Percentiles rank a stretch among this genome's conserved stretches.
Conservation (phyloP, 352 stramenopile species). For the Pythium monospermum region DNA sequence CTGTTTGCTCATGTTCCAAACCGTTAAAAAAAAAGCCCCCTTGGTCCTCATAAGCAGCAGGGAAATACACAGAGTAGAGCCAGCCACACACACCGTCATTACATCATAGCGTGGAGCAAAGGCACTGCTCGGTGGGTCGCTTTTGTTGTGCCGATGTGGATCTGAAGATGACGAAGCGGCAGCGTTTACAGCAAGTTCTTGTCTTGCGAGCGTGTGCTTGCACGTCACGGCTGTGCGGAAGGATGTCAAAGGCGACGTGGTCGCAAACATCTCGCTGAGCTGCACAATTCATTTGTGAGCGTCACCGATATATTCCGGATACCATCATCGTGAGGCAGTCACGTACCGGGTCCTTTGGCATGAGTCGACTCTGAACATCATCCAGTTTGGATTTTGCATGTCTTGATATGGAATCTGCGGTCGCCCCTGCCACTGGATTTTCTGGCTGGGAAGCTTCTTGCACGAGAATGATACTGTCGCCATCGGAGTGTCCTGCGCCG, state of each 20-base stretch:
- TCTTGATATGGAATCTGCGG: not conserved
- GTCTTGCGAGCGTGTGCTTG: slow-evolving; percentile 57
- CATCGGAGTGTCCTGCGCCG: slow-evolving; percentile 36
- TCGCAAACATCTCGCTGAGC: slow-evolving; percentile 60
- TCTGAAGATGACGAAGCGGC: slow-evolving; percentile 7
- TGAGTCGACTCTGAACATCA: slow-evolving; percentile 43
- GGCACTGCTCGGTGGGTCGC: not conserved
- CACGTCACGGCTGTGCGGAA: slow-evolving; percentile 61
- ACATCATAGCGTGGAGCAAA: not conserved
- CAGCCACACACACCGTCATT: not conserved
- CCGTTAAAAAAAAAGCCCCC: not conserved
- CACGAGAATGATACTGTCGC: slow-evolving; percentile 62
- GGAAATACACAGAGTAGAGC: no score
- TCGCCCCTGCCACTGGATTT: no score
- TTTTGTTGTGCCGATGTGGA: no score
- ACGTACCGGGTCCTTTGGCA: slow-evolving; percentile 46
- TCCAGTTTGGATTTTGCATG: slow-evolving; percentile 21
- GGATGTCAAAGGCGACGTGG: slow-evolving; percentile 39
- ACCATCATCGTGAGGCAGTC: no score
- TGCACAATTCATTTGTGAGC: slow-evolving; percentile 20
- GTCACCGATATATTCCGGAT: no score
- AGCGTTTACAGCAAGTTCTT: slow-evolving; percentile 3
- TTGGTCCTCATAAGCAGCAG: not conserved
- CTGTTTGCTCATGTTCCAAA: not conserved
- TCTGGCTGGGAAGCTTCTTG: no score